Conservation (phyloP, 2,329 filamentous ascomycete species). For the Exophiala oligosperma region DNA sequence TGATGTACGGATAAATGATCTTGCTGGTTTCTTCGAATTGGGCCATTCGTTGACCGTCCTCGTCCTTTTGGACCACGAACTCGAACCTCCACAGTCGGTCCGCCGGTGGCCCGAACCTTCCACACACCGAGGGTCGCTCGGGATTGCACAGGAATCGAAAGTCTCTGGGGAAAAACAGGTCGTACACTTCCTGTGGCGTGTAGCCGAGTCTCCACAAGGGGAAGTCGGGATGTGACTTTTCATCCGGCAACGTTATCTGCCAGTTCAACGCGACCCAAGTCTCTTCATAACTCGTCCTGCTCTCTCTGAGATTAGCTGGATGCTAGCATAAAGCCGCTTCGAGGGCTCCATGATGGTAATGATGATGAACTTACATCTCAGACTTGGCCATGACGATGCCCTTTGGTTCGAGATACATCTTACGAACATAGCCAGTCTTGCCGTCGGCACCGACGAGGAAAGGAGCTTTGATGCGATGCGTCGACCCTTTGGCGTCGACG, state of each 20-base stretch:
- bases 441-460: conserved; percentile 36
- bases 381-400: conserved; percentile 28
- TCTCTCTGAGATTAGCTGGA: background rate
- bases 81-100: conserved; percentile 38
- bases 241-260: conserved; percentile 30
- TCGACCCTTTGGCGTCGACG: conserved; percentile 22
- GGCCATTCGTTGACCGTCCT: conserved; percentile 34
- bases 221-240: conserved; percentile 32
- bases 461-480: conserved; percentile 23
- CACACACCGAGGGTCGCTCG: conserved; percentile 30
- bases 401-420: conserved; percentile 33
- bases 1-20: conserved; percentile 33
- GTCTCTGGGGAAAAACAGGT: conserved; percentile 33
- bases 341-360: background rate
- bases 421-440: conserved; percentile 35
- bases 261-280: conserved; percentile 35
- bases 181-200: conserved; percentile 32
- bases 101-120: conserved; percentile 31
- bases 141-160: conserved; percentile 34
- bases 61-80: conserved; percentile 36
- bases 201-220: conserved; percentile 33
- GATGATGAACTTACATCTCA: conserved; percentile 16
- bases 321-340: background rate
- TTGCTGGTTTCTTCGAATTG: conserved; percentile 23
- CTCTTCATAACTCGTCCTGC: conserved; percentile 32